Percentiles rank a stretch among this genome's conserved stretches.
Conservation (phyloP, 306 rosid species). For the Quercus ilex region DNA sequence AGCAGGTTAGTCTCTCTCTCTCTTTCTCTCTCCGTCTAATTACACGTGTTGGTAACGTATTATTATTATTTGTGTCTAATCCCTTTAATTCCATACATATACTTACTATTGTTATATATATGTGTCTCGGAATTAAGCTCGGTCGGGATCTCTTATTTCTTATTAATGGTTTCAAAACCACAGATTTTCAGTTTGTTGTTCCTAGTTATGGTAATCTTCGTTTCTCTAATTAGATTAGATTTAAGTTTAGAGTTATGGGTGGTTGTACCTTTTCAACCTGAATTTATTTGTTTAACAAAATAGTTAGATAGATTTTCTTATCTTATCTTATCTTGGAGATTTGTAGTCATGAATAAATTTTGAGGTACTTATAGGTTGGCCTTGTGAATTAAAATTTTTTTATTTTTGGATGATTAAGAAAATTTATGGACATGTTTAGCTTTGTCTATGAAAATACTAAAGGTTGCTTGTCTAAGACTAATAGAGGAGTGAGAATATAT, state of each 20-base stretch:
- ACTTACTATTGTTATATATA: no score
- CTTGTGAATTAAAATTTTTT: not conserved
- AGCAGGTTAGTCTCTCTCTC: slow-evolving; percentile 49
- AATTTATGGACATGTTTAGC: not conserved
- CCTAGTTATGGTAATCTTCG: not conserved
- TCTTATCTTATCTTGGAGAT: not conserved
- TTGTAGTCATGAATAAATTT: not conserved
- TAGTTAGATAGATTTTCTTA: not conserved
- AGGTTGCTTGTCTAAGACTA: not conserved
- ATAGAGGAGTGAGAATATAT: not conserved
- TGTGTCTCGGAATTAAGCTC: slow-evolving; percentile 1
- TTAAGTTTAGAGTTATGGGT: not conserved
- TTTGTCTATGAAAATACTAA: not conserved
- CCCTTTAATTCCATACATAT: no score
- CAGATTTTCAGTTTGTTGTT: not conserved
- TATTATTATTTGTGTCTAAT: no score
- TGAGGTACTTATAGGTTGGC: not conserved
- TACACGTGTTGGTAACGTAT: not conserved
- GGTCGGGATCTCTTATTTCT: slow-evolving; percentile 20
- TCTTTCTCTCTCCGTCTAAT: slow-evolving; percentile 14
- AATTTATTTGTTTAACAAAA: not conserved
- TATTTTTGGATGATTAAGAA: not conserved
- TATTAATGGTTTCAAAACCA: not conserved
- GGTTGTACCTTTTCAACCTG: not conserved
- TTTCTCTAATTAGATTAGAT: not conserved